Evolutionary conservation across 148 eudicot species (phyloP), one percentile per base, ranked within the genome.

Genomic region (Dysphania ambrosioides): DNA sequence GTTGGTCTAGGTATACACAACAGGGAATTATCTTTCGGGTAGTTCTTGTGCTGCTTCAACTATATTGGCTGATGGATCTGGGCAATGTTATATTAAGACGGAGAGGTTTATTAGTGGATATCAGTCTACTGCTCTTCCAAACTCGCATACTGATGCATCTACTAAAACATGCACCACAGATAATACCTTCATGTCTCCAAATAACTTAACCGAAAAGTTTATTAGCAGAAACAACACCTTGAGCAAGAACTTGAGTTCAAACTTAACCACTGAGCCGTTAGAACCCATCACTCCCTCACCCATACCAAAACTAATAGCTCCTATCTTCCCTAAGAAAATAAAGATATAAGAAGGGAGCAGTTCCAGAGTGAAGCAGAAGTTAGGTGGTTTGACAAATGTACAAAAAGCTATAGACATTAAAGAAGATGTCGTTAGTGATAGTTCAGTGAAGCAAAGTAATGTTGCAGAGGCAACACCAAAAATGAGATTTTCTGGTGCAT

Each of bases 271-370:
- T 66, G 83, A 79, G 65, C 78, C 82, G 72, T 56, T 90, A 72
- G 90, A 88, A 74, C 81, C 83, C 24, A 76, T 73, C 71, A 79
- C 77, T 80, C 80, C 83, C 40, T 72, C 72, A 57, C 78, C 81
- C 64, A 40, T 81, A 16, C 75, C 68, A 68, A 81, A 68, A 72
- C 76, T 85, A 26, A 67, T 85, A 65, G 73, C 97, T 29, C 84
- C 90, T 32, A 60, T 83, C 27, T 87, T 85, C 63, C 74, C 75
- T 31, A 88, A 86, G 79, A 89, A 88, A 74, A 68, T 70, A 16
- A 80, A 57, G 49, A 47, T 68, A 34, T 81, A 82, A 75, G 91
- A 83, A 66, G 80, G 81, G 42, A 71, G 70, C 65, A 84, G 68
- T 67, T 71, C 72, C 38, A 81, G 66, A 65, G 83, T 79, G 40